Evolutionary conservation across 2,329 filamentous ascomycete species (phyloP).

Genomic region (Fusarium agapanthi): DNA sequence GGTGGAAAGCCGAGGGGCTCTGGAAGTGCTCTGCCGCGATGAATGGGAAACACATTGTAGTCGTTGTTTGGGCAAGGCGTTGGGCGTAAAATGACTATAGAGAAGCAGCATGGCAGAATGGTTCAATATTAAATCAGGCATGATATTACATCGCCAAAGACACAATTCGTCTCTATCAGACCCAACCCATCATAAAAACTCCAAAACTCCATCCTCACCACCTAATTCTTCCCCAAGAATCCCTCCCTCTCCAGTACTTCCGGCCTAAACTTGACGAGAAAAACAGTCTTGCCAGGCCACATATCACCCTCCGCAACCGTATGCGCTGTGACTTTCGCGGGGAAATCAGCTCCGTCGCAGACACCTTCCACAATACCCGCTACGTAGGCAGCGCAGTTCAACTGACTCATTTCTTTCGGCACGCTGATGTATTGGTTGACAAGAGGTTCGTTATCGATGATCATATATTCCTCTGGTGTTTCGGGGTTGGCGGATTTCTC

Average conservation of each 20-base stretch:
- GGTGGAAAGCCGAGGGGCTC: constrained; percentile 33
- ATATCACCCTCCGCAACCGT: constrained; percentile 78
- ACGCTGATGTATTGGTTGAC: constrained; percentile 95
- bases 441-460: constrained; percentile 96
- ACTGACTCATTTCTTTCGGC: constrained; percentile 92
- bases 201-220: constrained; percentile 25
- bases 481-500: constrained; percentile 85
- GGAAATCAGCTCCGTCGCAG: constrained; percentile 91
- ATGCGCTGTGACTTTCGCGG: constrained; percentile 89
- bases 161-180: constrained; percentile 4
- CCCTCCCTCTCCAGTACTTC: constrained; percentile 92
- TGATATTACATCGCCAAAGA: constrained; percentile 13
- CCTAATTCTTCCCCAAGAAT: constrained; percentile 71
- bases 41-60: not conserved
- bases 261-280: constrained; percentile 90
- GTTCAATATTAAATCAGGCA: constrained; percentile 12
- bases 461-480: constrained; percentile 97
- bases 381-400: constrained; percentile 96
- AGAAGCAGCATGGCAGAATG: not conserved
- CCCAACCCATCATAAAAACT: constrained; percentile 18
- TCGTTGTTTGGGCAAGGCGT: constrained; percentile 16
- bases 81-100: not conserved
- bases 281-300: constrained; percentile 97
- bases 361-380: constrained; percentile 95
- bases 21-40: constrained; percentile 27